These are phyloP conservation scores for Chrysoporthe cubensis DNA, from an alignment of 2,329 filamentous ascomycete species.

Conservation along the genomic window DNA sequence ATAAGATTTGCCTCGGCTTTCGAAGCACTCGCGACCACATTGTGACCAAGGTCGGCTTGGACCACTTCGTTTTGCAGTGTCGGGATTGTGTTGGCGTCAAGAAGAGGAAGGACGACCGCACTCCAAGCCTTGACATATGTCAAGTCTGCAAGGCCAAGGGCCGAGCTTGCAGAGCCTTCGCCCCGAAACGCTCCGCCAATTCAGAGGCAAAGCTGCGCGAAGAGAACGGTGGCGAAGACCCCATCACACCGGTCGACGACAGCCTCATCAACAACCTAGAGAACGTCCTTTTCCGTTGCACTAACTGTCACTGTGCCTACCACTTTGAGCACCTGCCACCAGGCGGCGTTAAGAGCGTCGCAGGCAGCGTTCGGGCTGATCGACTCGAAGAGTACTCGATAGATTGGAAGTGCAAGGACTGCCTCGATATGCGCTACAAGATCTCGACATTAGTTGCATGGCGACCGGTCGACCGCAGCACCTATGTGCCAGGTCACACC, in stretches of 20 bases:
- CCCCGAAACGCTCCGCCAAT: constrained; percentile 70
- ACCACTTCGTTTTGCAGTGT: constrained; percentile 87
- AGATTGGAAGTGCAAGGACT: constrained; percentile 82
- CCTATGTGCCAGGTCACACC: constrained; percentile 55
- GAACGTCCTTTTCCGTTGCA: constrained; percentile 84
- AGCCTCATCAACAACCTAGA: constrained; percentile 73
- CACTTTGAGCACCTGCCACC: constrained; percentile 83
- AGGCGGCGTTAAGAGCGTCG: constrained; percentile 40
- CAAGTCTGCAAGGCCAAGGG: constrained; percentile 70
- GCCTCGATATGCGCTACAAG: constrained; percentile 65
- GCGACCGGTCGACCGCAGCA: constrained; percentile 69
- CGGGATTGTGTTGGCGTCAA: constrained; percentile 76
- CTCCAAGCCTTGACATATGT: constrained; percentile 74
- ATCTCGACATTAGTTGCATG: constrained; percentile 84
- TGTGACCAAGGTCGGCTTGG: constrained; percentile 79
- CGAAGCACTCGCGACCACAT: constrained; percentile 80
- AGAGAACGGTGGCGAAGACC: constrained; percentile 79
- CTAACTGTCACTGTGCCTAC: constrained; percentile 74
- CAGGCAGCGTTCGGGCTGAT: constrained; percentile 58
- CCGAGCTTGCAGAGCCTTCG: constrained; percentile 73
- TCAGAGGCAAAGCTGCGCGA: constrained; percentile 84
- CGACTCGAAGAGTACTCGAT: constrained; percentile 73
- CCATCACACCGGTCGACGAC: constrained; percentile 65
- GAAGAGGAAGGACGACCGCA: constrained; percentile 68
- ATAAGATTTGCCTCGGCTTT: constrained; percentile 79